Conservation (phyloP, 352 stramenopile genomes). For the Thalassiosira mediterranea region DNA sequence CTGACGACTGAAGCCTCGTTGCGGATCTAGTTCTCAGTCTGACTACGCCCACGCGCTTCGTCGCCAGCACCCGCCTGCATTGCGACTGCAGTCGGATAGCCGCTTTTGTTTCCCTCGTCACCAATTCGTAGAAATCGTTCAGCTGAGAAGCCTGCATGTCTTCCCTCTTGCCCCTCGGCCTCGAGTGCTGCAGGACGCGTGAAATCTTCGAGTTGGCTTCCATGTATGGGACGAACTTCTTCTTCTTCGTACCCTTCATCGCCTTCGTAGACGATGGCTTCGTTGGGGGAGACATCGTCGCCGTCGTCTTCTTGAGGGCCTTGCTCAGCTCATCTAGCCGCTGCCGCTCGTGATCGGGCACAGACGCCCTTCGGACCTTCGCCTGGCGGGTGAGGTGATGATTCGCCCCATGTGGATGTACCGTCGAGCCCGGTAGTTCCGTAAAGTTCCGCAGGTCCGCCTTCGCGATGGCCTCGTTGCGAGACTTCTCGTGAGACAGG, state of each 20-base stretch:
- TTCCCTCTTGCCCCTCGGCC: constrained; percentile 27
- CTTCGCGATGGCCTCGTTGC: constrained; percentile 31
- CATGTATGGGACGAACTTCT: constrained; percentile 30
- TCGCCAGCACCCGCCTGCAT: constrained; percentile 41
- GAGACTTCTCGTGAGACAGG: constrained; percentile 27
- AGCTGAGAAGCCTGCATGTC: constrained; percentile 39
- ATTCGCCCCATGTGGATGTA: constrained; percentile 33
- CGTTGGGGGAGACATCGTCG: too few species aligned
- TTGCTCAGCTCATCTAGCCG: constrained; percentile 35
- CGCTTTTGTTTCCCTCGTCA: constrained; percentile 32
- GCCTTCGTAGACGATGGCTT: too few species aligned
- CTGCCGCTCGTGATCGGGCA: constrained; percentile 13
- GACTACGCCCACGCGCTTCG: constrained; percentile 5
- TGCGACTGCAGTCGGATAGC: constrained; percentile 40
- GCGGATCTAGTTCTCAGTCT: constrained; percentile 50
- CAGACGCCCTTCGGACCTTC: background rate
- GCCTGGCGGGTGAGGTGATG: constrained; percentile 20
- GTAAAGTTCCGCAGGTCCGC: constrained; percentile 36
- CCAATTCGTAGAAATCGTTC: constrained; percentile 45
- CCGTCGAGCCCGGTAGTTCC: constrained; percentile 24
- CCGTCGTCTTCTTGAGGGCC: background rate
- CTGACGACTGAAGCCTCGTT: constrained; percentile 70
- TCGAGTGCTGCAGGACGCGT: constrained; percentile 37
- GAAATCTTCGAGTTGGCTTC: constrained; percentile 50
- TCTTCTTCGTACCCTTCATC: constrained; percentile 3